Percentiles rank a stretch among this genome's conserved stretches.
Conservation (phyloP, 306 rosid genomes). For the Alnus rubra region DNA sequence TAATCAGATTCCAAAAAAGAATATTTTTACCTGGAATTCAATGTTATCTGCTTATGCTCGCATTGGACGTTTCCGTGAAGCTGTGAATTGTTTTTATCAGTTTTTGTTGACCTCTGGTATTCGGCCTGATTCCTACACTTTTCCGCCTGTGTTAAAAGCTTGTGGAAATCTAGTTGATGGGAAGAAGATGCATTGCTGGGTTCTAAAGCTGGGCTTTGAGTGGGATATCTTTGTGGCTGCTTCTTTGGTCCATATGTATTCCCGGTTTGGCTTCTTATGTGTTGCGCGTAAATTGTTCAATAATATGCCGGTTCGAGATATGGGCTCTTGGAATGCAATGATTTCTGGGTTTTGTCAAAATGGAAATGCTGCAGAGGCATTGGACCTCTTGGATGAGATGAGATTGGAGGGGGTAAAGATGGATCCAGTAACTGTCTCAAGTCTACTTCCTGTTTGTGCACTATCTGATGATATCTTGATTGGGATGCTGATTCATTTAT, state of each 20-base stretch:
- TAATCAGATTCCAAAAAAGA: constrained; percentile 40
- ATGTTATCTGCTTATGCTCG: constrained; percentile 56
- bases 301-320: constrained; percentile 44
- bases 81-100: constrained; percentile 37
- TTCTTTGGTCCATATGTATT: constrained; percentile 52
- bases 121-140: constrained; percentile 49
- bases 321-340: constrained; percentile 58
- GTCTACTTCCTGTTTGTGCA: constrained; percentile 47
- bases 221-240: constrained; percentile 53
- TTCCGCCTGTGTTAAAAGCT: constrained; percentile 54
- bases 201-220: constrained; percentile 48
- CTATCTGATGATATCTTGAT: constrained; percentile 35
- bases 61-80: constrained; percentile 34
- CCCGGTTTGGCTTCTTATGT: constrained; percentile 41
- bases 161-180: constrained; percentile 44
- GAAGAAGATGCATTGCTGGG: constrained; percentile 48
- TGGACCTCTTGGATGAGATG: constrained; percentile 46
- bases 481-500: constrained; percentile 46
- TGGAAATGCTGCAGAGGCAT: constrained; percentile 45
- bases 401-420: constrained; percentile 38
- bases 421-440: constrained; percentile 48
- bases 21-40: constrained; percentile 56
- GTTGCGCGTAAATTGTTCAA: constrained; percentile 36
- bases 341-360: constrained; percentile 51
- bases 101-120: constrained; percentile 32